Conservation (phyloP, 1,139 yeast genomes). For the Lipomyces yarrowii region DNA sequence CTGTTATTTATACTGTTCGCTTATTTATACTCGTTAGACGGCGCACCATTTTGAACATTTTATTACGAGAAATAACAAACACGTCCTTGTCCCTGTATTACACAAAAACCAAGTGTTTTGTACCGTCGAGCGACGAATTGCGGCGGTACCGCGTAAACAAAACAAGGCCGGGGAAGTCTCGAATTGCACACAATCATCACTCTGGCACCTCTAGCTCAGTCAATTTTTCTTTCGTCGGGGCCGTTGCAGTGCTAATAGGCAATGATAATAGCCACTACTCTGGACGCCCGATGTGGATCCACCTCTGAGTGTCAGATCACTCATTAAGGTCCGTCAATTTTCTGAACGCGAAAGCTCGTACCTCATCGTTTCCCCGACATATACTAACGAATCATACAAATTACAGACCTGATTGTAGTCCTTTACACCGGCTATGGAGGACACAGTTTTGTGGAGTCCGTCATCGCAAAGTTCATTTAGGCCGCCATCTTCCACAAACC, state of each 20-base stretch:
- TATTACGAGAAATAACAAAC: no score
- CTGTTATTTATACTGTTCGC: no score
- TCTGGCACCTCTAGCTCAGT: background rate
- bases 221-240: background rate
- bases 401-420: background rate
- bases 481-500: background rate
- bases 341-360: background rate
- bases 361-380: background rate
- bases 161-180: background rate
- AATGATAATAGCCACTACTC: background rate
- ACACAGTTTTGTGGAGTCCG: background rate
- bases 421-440: background rate
- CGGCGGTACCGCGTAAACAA: background rate
- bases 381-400: background rate
- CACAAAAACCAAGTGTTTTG: background rate
- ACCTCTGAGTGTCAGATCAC: background rate
- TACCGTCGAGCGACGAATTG: background rate
- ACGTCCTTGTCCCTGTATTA: no score
- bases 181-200: background rate
- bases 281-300: background rate
- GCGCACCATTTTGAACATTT: no score
- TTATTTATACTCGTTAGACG: no score
- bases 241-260: background rate
- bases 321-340: background rate
- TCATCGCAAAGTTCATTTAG: background rate